These are phyloP conservation scores for Coccomyxa sp. DNA, from an alignment of 139 green algal genomes.

Conservation along the genomic window DNA sequence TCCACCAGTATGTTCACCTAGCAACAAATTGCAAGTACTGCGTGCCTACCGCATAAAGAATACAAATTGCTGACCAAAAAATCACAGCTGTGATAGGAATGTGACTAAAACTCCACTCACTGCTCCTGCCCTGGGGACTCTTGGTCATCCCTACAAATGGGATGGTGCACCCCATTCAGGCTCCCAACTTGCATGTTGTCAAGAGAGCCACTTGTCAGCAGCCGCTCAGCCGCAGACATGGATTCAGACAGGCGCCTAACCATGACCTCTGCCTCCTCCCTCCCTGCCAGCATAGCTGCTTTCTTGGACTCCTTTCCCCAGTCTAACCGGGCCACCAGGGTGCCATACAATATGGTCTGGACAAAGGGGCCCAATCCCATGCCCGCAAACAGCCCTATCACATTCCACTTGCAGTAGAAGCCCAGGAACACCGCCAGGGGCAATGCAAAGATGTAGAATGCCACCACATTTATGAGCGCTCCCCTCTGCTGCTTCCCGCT, in stretches of 20 bases:
- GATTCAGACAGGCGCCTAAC: neutral
- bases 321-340: neutral
- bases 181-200: too few species aligned
- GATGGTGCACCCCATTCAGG: too few species aligned
- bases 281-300: neutral
- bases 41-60: too few species aligned
- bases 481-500: conserved; percentile 41
- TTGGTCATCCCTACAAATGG: too few species aligned
- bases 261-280: neutral
- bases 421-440: conserved; percentile 15
- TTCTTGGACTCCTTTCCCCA: neutral
- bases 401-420: conserved; percentile 10
- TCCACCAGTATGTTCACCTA: too few species aligned
- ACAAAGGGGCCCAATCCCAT: conserved; percentile 18
- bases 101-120: too few species aligned
- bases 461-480: conserved; percentile 29
- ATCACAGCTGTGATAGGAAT: too few species aligned
- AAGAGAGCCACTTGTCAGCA: too few species aligned
- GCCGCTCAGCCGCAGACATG: too few species aligned
- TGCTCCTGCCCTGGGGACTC: too few species aligned
- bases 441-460: conserved; percentile 36
- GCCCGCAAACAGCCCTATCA: conserved; percentile 16
- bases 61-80: too few species aligned
- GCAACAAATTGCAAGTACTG: too few species aligned
- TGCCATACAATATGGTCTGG: conserved; percentile 4